Evolutionary conservation across 805 yeast genomes (phyloP).

Genomic region (Maudiozyma saulgeensis): DNA sequence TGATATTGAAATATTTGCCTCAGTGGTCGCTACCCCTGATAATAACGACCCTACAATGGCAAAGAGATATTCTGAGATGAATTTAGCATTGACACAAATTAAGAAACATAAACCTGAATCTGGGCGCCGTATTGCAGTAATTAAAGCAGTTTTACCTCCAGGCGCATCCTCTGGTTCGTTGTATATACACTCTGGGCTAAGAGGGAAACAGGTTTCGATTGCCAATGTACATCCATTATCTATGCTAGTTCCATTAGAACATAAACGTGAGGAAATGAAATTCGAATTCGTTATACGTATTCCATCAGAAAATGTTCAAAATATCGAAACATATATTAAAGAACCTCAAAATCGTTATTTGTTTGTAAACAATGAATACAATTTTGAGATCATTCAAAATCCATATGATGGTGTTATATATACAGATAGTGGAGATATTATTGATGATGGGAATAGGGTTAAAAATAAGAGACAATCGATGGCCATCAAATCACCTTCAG

Average conservation of each 20-base stretch:
- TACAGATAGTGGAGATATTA: slow-evolving; percentile 3
- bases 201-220: slow-evolving; percentile 48
- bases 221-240: slow-evolving; percentile 60
- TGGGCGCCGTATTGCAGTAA: slow-evolving; percentile 53
- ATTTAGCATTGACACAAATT: slow-evolving; percentile 65
- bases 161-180: slow-evolving; percentile 60
- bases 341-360: slow-evolving; percentile 75
- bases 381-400: slow-evolving; percentile 54
- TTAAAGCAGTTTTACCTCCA: slow-evolving; percentile 75
- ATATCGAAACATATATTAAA: slow-evolving; percentile 68
- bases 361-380: slow-evolving; percentile 47
- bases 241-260: slow-evolving; percentile 65
- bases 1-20: slow-evolving; percentile 57
- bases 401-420: slow-evolving; percentile 43
- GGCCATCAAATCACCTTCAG: slow-evolving; percentile 78
- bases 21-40: slow-evolving; percentile 42
- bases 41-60: slow-evolving; percentile 7
- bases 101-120: slow-evolving; percentile 47
- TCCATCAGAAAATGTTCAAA: slow-evolving; percentile 60
- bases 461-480: slow-evolving; percentile 40
- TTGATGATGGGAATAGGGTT: slow-evolving; percentile 2
- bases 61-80: slow-evolving; percentile 21
- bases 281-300: slow-evolving; percentile 62
- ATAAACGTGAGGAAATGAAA: slow-evolving; percentile 50
- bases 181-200: slow-evolving; percentile 62